Base-by-base conservation (phyloP, 2,329 filamentous ascomycete species). In the Aspergillus sclerotialis region DNA sequence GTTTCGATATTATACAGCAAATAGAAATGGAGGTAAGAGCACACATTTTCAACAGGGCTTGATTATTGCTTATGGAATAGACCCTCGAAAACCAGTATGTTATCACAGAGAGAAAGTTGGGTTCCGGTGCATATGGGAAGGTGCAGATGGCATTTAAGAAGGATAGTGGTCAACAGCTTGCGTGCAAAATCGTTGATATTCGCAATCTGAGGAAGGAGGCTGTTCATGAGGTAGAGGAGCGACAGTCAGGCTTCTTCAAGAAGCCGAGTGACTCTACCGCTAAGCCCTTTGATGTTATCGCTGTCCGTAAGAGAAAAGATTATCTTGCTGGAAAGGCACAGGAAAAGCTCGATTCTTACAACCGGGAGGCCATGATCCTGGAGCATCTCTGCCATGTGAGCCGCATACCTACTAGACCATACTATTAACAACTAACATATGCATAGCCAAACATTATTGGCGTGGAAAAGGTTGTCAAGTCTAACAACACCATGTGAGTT, bases 391-490 rank as follows among this genome's bases (percentile, higher is more conserved):
- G 59, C 21, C 76, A 80, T 61, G 70, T 72, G 31, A 40, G 42
- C 43, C 5, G 13, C 17, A 3, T 4, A 13, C 19, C 23, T 18
- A 16, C 13, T 13, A 11, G 7, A 28, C 4, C 7, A 10, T 5
- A n/a, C n/a, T n/a, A n/a, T n/a, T n/a, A n/a, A n/a, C n/a, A n/a
- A 14, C 19, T 32, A 39, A 21, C 43, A 42, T 24, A 24, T 10
- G 13, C 5, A 11, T 27, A 74, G 69, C 76, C 77, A 2, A 80
- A 80, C 44, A 76, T 80, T 33, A 67, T 80, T 40, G 49, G 56
- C 4, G 50, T 80, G 3, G 68, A 80, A 40, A 75, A 73, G 42
- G 72, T 77, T 1, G 72, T 76, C 40, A 66, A 60, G 43, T 73
- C 69, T 4, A 52, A 58, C 4, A 65, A 69, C 42, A 74, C 66